Evolutionary conservation across 116 monocot genomes (phyloP), one percentile per base, ranked within the genome.

Genomic region (Dioscorea cayenensis): DNA sequence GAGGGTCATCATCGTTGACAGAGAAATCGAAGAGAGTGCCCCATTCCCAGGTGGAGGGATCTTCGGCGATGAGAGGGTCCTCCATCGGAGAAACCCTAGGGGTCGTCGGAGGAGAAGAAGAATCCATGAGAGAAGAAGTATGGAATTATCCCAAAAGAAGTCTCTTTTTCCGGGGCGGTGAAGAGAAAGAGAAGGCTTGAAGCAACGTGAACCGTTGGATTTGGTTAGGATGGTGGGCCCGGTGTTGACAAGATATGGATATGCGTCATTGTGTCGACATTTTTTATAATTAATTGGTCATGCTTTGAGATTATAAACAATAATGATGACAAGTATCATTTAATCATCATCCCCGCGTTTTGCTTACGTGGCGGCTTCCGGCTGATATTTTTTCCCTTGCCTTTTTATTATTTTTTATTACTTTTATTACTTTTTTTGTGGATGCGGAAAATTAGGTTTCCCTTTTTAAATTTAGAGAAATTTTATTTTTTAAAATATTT

Each of bases 11-110:
- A 21, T 75, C 79, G 19, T 89, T 84, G 70, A 92, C 58, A 51
- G 80, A 43, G 83, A 87, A 90, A 59, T 87, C 84, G 21, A 94
- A 77, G 38, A 94, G 79, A 48, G 69, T 67, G 13, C 74, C 77
- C 90, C 94, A 94, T 23, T 89, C 89, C 84, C 85, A 13, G 35
- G 66, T 4, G 35, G 48, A 14, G 48, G 37, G n/a, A 38, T 38
- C 67, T 10, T 49, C 67, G 21, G 67, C 29, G 21, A 28, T 27
- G 28, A 13, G 25, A 23, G 25, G 20, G 9, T 65, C 65, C 65
- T 27, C 62, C 62, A 23, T 23, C 1, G 20, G 1, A 20, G 62
- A 20, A 20, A 7, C 5, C 25, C 43, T 43, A 43, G 22, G 22
- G 12, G 13, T 14, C 67, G 48, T 48, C 38, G 66, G 12, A 12